Conservation (phyloP, 345 rosid genomes). For the Salix dunnii region DNA sequence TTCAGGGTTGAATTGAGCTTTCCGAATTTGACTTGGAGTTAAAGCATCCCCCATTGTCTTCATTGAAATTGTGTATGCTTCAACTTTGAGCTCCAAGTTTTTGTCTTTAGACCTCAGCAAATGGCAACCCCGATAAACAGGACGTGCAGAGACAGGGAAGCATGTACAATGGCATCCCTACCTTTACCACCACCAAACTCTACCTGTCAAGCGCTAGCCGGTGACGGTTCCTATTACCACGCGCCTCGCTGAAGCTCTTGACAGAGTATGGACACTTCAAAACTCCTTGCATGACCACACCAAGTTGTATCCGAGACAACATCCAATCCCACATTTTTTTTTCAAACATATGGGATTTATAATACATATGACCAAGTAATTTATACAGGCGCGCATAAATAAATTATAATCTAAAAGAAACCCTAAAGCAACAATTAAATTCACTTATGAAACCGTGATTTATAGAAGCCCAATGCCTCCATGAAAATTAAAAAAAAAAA, state of each 20-base stretch:
- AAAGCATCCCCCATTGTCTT: not conserved
- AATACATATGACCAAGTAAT: too few relatives aligned
- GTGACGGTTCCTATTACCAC: not conserved
- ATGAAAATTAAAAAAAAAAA: too few relatives aligned
- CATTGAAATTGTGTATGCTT: not conserved
- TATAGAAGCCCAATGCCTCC: not conserved
- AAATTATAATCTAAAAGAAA: too few relatives aligned
- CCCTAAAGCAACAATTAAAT: too few relatives aligned
- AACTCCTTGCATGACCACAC: not conserved
- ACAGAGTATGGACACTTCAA: not conserved
- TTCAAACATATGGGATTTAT: too few relatives aligned
- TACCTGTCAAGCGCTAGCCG: not conserved
- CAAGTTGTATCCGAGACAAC: too few relatives aligned
- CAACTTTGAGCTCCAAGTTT: not conserved
- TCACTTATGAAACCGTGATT: not conserved
- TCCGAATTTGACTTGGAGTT: not conserved
- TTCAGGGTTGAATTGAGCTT: not conserved
- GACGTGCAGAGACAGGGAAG: not conserved
- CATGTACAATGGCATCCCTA: not conserved
- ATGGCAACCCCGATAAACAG: not conserved
- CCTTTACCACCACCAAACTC: not conserved
- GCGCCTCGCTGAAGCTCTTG: not conserved
- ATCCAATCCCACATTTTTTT: too few relatives aligned
- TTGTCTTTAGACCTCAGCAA: constrained; percentile 7
- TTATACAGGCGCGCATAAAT: too few relatives aligned